Evolutionary conservation across 768 basidiomycete species (phyloP).

Genomic region (Pleurotus cornucopiae): DNA sequence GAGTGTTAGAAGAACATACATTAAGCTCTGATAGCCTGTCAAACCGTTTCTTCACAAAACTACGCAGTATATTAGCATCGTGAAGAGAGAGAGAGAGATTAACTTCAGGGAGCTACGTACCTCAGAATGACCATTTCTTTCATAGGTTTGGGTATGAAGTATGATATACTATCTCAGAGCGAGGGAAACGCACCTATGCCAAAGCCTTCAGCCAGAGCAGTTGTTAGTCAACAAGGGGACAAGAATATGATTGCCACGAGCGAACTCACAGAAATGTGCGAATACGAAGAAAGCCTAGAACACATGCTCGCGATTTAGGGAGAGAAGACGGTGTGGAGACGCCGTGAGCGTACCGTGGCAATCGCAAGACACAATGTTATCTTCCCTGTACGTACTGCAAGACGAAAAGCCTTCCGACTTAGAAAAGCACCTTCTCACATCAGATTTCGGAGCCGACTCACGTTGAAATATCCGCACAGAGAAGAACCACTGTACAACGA

Average conservation of each 20-base stretch:
- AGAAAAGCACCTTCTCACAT: neutral
- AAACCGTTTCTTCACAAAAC: slow-evolving; percentile 35
- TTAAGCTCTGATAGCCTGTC: slow-evolving; percentile 27
- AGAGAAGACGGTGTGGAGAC: neutral
- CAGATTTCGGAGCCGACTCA: slow-evolving; percentile 16
- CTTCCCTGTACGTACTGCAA: slow-evolving; percentile 27
- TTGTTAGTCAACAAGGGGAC: no score
- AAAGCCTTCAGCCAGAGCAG: slow-evolving; percentile 23
- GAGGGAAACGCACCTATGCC: slow-evolving; percentile 29
- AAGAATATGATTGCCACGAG: no score
- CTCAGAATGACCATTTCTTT: slow-evolving; percentile 34
- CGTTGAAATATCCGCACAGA: slow-evolving; percentile 33
- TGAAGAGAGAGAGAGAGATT: no score
- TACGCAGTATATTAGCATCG: slow-evolving; percentile 10
- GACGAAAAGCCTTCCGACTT: neutral
- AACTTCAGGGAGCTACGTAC: slow-evolving; percentile 13
- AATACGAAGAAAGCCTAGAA: slow-evolving; percentile 27
- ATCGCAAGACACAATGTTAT: slow-evolving; percentile 32
- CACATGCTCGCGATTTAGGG: neutral
- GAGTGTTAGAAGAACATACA: slow-evolving; percentile 18
- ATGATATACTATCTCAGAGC: neutral
- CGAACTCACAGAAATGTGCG: slow-evolving; percentile 34
- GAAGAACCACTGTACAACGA: slow-evolving; percentile 41
- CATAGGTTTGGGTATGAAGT: neutral
- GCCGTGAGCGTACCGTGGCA: slow-evolving; percentile 23